These are phyloP conservation scores for Tricholoma flavovirens DNA, from an alignment of 768 basidiomycete species.

Conservation along the genomic window DNA sequence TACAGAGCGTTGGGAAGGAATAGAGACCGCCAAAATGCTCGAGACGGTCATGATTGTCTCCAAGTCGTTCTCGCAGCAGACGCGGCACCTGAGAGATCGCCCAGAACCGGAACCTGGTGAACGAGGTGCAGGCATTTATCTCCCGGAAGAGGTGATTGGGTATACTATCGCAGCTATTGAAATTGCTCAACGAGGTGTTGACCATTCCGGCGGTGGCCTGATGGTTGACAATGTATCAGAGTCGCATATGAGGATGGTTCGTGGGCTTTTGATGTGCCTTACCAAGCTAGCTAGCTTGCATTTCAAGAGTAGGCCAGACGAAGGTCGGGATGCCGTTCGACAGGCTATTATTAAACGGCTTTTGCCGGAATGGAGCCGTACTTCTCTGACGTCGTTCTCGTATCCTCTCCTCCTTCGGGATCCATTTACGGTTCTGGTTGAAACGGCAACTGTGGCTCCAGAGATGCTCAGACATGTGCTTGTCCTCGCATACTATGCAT, in stretches of 20 bases:
- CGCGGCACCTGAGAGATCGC: conserved; percentile 73
- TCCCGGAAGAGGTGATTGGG: conserved; percentile 87
- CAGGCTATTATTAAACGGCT: conserved; percentile 87
- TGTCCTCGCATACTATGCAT: conserved; percentile 86
- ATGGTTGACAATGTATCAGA: conserved; percentile 78
- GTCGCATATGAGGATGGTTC: conserved; percentile 68
- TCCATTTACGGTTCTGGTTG: conserved; percentile 84
- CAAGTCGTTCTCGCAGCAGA: conserved; percentile 79
- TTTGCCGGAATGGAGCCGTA: conserved; percentile 87
- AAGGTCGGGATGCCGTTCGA: conserved; percentile 69
- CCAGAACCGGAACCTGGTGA: conserved; percentile 67
- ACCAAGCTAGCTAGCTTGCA: conserved; percentile 59
- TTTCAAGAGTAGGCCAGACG: conserved; percentile 66
- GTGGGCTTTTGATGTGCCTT: conserved; percentile 68
- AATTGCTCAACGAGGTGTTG: conserved; percentile 68
- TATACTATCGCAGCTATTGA: conserved; percentile 86
- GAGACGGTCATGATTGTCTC: conserved; percentile 79
- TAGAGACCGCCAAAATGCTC: conserved; percentile 73
- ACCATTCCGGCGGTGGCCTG: conserved; percentile 33
- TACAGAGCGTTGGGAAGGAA: conserved; percentile 44
- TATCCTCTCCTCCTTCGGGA: conserved; percentile 85
- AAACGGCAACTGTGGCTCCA: conserved; percentile 85
- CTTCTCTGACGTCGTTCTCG: conserved; percentile 76
- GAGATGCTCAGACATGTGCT: conserved; percentile 86
- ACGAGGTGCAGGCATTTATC: conserved; percentile 79